Base-by-base conservation (phyloP, 139 green algal species). In the Volvox africanus region DNA sequence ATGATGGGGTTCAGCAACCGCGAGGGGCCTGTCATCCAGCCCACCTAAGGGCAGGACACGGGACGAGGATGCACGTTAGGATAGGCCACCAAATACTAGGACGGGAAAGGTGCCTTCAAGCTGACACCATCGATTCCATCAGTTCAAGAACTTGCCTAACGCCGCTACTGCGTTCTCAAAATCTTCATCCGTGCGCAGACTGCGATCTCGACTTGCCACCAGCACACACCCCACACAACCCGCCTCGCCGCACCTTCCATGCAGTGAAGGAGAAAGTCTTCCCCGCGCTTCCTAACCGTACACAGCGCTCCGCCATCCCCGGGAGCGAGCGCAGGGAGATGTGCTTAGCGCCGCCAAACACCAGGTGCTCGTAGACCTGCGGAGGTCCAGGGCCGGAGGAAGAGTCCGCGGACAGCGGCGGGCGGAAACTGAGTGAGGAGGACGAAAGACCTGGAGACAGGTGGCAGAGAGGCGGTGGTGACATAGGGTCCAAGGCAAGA, bases 201-300 rank as follows among this genome's bases (percentile, higher is more conserved):
- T 55, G 44, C 9, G 44, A 55, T 14, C 9, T 55, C 44, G 44
- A 55, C 55, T 14, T 28, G n/a, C 65, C 21, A 16, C 65, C 65
- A 73, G 24, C 65, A 24, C 21, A 11, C 65, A 73, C 65, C 24
- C 21, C 65, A 26, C 5, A 11, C 65, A 24, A 73, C 12, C 65
- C 65, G 16, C 12, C 65, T 12, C 12, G 3, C 65, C 80, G 0
- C 61, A 98, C 96, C 96, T 98, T 98, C 95, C 96, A 98, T 0
- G 94, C 95, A 2, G 97, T 98, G 91, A 98, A 97, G 32, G 87
- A 95, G 88, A 98, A 98, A 17, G 97, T 98, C 93, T 98, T 98
- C 73, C 96, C 96, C 0, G 97, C 97, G 35, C 92, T 96, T 1
- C 96, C 96, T 71, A 98, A 95, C 20, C 96, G 92, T 12, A 98